A percentile compares a stretch with the other conserved stretches of the same genome.
Evolutionary conservation across 2,329 filamentous ascomycete genomes (phyloP).

Genomic region (Coleophoma crateriformis): DNA sequence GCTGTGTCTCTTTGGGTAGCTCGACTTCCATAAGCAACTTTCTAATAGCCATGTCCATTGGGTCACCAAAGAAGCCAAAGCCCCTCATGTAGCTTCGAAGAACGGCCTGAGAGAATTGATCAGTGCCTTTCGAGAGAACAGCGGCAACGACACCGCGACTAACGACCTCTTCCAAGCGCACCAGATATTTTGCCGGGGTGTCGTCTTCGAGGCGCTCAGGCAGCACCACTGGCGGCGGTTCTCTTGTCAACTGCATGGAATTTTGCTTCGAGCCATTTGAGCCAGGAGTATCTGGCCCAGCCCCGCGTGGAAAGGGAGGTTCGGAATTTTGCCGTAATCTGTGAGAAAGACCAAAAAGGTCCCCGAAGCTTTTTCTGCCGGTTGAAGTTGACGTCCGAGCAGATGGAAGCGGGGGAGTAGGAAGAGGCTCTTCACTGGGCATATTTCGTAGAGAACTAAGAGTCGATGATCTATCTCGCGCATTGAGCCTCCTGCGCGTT

Average conservation of each 20-base stretch:
- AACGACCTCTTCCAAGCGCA: slow-evolving; percentile 74
- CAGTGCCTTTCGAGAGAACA: slow-evolving; percentile 77
- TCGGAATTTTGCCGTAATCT: slow-evolving; percentile 81
- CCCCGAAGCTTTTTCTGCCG: slow-evolving; percentile 90
- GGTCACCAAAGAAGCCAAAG: slow-evolving; percentile 93
- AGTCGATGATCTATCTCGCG: slow-evolving; percentile 80
- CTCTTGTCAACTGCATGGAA: slow-evolving; percentile 71
- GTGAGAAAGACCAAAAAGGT: slow-evolving; percentile 70
- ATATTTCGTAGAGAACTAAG: slow-evolving; percentile 74
- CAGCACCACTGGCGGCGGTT: slow-evolving; percentile 54
- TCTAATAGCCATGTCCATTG: slow-evolving; percentile 94
- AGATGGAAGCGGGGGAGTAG: slow-evolving; percentile 51
- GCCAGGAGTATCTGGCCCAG: slow-evolving; percentile 65
- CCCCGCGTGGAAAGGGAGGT: slow-evolving; percentile 56
- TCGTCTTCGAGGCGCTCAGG: slow-evolving; percentile 83
- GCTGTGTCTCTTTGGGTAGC: slow-evolving; percentile 93
- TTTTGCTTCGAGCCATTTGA: slow-evolving; percentile 73
- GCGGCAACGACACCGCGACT: slow-evolving; percentile 80
- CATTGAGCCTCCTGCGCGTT: slow-evolving; percentile 50
- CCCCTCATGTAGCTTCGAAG: slow-evolving; percentile 92
- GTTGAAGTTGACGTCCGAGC: slow-evolving; percentile 75
- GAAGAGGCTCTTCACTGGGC: slow-evolving; percentile 65
- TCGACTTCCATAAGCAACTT: slow-evolving; percentile 97
- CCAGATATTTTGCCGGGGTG: slow-evolving; percentile 82
- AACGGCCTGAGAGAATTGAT: slow-evolving; percentile 77